These are phyloP conservation scores for Chalaropsis ovoidea DNA, from an alignment of 2,329 filamentous ascomycete genomes.

Conservation along the genomic window DNA sequence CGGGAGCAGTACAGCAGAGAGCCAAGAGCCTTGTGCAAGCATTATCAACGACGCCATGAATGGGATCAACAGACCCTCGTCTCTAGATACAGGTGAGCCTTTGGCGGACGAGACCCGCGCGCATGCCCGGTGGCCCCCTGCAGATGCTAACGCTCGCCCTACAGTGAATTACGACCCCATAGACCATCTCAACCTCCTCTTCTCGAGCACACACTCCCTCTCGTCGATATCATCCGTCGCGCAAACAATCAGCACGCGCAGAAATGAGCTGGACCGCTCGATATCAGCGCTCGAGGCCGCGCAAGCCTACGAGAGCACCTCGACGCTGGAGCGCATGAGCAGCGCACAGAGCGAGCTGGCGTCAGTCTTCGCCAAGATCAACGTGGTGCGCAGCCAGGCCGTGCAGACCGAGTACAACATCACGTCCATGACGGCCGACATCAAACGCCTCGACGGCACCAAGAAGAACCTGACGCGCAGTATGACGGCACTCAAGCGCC, in stretches of 20 bases:
- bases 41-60: conserved; percentile 17
- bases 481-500: conserved; percentile 92
- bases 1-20: not conserved
- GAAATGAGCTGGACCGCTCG: conserved; percentile 70
- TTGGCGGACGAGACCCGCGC: not conserved
- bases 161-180: conserved; percentile 79
- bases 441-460: conserved; percentile 91
- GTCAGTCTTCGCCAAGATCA: conserved; percentile 86
- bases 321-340: conserved; percentile 84
- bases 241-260: conserved; percentile 60
- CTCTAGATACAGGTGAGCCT: conserved; percentile 39
- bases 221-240: conserved; percentile 65
- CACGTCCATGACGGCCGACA: conserved; percentile 97
- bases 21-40: not conserved
- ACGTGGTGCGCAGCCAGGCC: conserved; percentile 78
- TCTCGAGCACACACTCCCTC: conserved; percentile 78
- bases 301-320: conserved; percentile 76
- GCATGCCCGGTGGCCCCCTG: conserved; percentile 23
- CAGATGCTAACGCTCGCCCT: conserved; percentile 26
- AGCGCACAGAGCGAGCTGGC: conserved; percentile 81
- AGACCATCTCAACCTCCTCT: conserved; percentile 84
- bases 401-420: conserved; percentile 91
- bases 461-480: conserved; percentile 93
- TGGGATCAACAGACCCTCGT: conserved; percentile 32
- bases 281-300: conserved; percentile 63